Base-by-base conservation (phyloP, 192 early-diverging fungal species). In the Backusella westeae region DNA sequence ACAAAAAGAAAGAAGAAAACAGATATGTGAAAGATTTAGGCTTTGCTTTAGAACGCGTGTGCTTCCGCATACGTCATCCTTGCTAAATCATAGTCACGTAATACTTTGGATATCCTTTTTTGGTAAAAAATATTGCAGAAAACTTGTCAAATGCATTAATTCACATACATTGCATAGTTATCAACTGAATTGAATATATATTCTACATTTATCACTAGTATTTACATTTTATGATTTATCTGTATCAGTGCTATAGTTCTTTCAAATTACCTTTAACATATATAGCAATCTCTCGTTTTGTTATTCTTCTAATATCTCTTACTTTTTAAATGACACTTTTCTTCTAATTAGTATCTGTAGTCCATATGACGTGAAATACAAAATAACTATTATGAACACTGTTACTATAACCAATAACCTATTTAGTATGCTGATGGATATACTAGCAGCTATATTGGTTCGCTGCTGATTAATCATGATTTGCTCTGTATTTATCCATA, bases 1-100 rank as follows among this genome's bases (percentile, higher is more conserved):
- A 23, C 15, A 49, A 63, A 29, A 63, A 26, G n/a, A 63, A 29
- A 53, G 6, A 53, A 53, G n/a, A 53, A 63, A 63, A 63, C 26
- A 23, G n/a, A 21, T 53, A 53, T 53, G 23, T 59, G 53, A 53
- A 53, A n/a, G n/a, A 59, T 21, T 44, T 49, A n/a, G 46, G 46
- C 46, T 26, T 59, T 59, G 23, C 53, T 59, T 59, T 59, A 59
- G 53, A 59, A 59, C 53, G 53, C 53, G 53, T 59, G 53, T 59
- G 53, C 53, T 59, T 59, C 53, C 53, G 53, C 9, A 59, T 59
- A 59, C 53, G 53, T 59, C 53, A 59, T 59, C 53, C 23, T 6
- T 1, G 10, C n/a, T 0, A 26, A 59, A 26, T 10, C 6, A 23
- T 9, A 59, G 53, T 59, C 53, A 59, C 53, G 8, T 12, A 26